phyloP scores from a whole-genome alignment of 805 yeast genomes.

The Schizosaccharomyces japonicus region DNA sequence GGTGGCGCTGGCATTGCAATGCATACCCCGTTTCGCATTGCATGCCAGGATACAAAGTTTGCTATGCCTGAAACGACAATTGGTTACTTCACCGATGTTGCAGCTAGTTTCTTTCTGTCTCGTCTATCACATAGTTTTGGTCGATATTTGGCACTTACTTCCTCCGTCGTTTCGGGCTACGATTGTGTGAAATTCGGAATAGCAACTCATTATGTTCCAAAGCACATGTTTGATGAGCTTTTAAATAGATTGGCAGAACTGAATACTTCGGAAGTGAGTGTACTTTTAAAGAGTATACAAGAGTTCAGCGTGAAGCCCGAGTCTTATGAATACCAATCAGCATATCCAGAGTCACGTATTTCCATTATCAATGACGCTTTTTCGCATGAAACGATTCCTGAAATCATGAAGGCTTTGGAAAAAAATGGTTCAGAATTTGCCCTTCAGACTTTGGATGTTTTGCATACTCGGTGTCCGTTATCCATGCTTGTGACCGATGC shows the following conservation, averaged over 20 bases:
- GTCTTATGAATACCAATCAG: slow-evolving; percentile 31
- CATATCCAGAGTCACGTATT: slow-evolving; percentile 30
- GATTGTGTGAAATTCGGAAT: slow-evolving; percentile 68
- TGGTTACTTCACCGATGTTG: slow-evolving; percentile 92
- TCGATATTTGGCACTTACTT: slow-evolving; percentile 65
- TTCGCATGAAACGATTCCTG: slow-evolving; percentile 33
- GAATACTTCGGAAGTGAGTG: slow-evolving; percentile 13
- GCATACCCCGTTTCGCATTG: slow-evolving; percentile 78
- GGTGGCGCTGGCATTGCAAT: slow-evolving; percentile 88
- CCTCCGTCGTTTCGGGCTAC: slow-evolving; percentile 48
- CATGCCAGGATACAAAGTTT: slow-evolving; percentile 71
- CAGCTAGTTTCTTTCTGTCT: slow-evolving; percentile 72
- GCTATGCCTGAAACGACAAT: slow-evolving; percentile 98
- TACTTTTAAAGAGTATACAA: background rate
- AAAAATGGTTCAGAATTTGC: slow-evolving; percentile 46
- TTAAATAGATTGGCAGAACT: slow-evolving; percentile 41
- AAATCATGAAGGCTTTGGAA: slow-evolving; percentile 29
- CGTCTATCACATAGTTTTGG: slow-evolving; percentile 65
- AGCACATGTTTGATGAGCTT: slow-evolving; percentile 36
- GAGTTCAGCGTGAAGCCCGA: slow-evolving; percentile 18
- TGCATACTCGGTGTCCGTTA: slow-evolving; percentile 49
- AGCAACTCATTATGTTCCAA: slow-evolving; percentile 73
- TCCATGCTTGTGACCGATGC: slow-evolving; percentile 52
- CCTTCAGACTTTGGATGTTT: slow-evolving; percentile 26
- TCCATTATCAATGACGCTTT: slow-evolving; percentile 42